Conservation (phyloP, 305 asterid genomes). For the Fraxinus latifolia region DNA sequence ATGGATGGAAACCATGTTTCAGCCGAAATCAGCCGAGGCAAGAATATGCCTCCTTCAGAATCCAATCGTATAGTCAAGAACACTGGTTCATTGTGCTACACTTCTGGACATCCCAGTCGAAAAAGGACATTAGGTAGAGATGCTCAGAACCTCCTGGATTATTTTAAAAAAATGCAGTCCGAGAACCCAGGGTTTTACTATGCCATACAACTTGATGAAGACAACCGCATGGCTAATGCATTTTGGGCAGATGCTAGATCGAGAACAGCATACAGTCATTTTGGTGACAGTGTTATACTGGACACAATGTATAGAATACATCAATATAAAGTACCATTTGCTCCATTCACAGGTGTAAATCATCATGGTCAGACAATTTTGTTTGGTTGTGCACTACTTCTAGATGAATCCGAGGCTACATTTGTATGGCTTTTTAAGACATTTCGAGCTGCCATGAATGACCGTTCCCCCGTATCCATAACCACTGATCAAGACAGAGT, state of each 20-base stretch:
- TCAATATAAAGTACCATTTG: conserved; percentile 65
- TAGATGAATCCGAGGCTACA: conserved; percentile 80
- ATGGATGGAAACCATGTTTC: conserved; percentile 49
- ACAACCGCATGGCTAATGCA: conserved; percentile 78
- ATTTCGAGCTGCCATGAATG: conserved; percentile 72
- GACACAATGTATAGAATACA: conserved; percentile 64
- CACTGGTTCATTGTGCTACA: conserved; percentile 29
- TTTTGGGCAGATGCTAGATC: conserved; percentile 92
- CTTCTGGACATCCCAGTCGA: conserved; percentile 36
- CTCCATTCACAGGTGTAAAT: conserved; percentile 82
- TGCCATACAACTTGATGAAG: conserved; percentile 85
- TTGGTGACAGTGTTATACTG: conserved; percentile 68
- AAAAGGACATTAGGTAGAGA: conserved; percentile 66
- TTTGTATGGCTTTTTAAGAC: conserved; percentile 80
- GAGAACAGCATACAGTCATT: conserved; percentile 70
- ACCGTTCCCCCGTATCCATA: conserved; percentile 56
- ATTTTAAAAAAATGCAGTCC: conserved; percentile 87
- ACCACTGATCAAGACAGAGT: conserved; percentile 63
- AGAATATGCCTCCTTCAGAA: conserved; percentile 36
- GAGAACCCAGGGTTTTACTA: conserved; percentile 87
- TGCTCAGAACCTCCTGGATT: conserved; percentile 85
- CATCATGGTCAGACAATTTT: conserved; percentile 80
- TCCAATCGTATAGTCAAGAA: conserved; percentile 36
- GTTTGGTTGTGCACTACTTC: conserved; percentile 75
- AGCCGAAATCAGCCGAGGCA: conserved; percentile 42